Evolutionary conservation across 805 yeast species (phyloP), one percentile per base, ranked within the genome.

Genomic region (Yueomyces sinensis): DNA sequence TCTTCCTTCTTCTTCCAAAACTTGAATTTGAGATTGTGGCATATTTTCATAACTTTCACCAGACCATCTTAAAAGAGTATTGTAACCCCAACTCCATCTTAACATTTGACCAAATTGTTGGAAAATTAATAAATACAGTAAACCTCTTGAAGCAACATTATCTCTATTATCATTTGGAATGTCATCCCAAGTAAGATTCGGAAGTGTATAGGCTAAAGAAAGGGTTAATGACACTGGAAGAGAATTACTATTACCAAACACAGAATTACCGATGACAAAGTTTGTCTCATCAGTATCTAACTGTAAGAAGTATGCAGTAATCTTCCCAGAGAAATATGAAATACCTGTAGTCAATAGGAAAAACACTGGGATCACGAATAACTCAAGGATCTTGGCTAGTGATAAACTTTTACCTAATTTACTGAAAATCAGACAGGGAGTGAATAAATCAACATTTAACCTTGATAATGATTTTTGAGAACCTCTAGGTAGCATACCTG

Each of bases 211-310:
- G 2, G 86, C 75, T 42, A 81, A 63, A 1, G 94, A 77, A 38
- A 89, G 63, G 1, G 89, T 81, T 43, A 91, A 66, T 0, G 95
- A 84, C 2, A 89, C 96, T 0, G 98, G 97, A 37, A 89, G 68
- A 11, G 94, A 81, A 63, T 89, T 89, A 30, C 95, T 83, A 59
- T 89, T 89, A 34, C 96, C 96, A 59, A 89, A 89, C 4, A 87
- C 95, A 3, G 91, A 84, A 94, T 89, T 89, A 3, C 95, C 97
- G 16, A 91, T 80, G 34, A 89, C 95, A 47, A 82, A 89, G 59
- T 89, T 87, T 3, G 82, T 52, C 59, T 91, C 96, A 9, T 82
- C 73, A 32, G 63, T 71, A 46, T 81, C 80, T 46, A 91, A 62
- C 6, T 58, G 49, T 41, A 86, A 53, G 30, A 74, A 41, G n/a